phyloP scores from a whole-genome alignment of 148 eudicot genomes.

The Vaccinium vitisidaea region DNA sequence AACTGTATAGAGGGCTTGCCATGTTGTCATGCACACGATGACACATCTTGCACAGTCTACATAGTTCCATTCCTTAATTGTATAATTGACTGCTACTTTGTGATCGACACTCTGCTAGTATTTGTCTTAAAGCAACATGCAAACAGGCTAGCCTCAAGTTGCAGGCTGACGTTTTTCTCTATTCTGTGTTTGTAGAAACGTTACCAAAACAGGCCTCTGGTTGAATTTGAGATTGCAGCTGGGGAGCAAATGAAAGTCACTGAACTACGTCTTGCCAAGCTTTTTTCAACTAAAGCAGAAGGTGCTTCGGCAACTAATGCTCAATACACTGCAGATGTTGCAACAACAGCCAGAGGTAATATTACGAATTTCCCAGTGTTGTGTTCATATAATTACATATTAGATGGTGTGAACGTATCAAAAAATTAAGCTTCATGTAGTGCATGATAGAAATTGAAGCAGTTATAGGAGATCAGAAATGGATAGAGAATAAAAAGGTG shows the following conservation, averaged over 20 bases:
- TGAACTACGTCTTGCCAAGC: constrained; percentile 77
- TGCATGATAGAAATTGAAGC: background rate
- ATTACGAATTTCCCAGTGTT: constrained; percentile 8
- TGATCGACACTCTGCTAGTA: background rate
- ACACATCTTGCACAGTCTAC: background rate
- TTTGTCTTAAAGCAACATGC: background rate
- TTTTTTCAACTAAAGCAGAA: constrained; percentile 45
- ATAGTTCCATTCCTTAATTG: background rate
- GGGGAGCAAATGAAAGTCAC: constrained; percentile 95
- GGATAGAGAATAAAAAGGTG: background rate
- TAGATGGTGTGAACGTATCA: background rate
- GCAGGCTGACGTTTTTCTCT: background rate
- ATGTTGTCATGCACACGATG: background rate
- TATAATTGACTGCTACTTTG: background rate
- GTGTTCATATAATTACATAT: background rate
- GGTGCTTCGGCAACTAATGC: constrained; percentile 25
- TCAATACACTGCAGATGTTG: constrained; percentile 28
- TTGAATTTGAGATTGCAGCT: constrained; percentile 89
- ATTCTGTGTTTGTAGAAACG: constrained; percentile 51
- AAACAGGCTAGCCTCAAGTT: background rate
- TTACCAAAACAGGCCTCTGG: constrained; percentile 75
- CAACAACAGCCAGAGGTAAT: constrained; percentile 73
- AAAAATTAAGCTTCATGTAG: background rate
- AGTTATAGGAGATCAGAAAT: background rate
- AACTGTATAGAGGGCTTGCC: background rate